Evolutionary conservation across 805 yeast species (phyloP).

Genomic region (Wickerhamomyces xylosicus): DNA sequence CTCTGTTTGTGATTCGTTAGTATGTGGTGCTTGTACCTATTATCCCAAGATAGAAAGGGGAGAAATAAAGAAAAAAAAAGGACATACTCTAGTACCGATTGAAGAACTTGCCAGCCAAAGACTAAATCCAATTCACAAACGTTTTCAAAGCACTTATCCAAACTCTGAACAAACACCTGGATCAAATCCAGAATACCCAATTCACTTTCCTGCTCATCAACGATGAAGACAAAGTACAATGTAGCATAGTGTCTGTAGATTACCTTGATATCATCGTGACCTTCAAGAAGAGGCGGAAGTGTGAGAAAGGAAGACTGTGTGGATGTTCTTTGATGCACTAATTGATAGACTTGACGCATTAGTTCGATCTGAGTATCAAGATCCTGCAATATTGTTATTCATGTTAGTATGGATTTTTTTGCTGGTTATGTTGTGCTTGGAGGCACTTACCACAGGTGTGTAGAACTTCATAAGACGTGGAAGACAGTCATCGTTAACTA

Average conservation of each 20-base stretch:
- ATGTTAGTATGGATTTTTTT: too few species aligned
- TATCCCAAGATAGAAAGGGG: neutral
- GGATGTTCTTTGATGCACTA: constrained; percentile 61
- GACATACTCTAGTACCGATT: constrained; percentile 61
- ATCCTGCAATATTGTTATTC: constrained; percentile 27
- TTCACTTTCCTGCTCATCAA: constrained; percentile 93
- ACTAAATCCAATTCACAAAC: constrained; percentile 94
- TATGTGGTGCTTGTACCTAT: neutral
- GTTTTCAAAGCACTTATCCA: constrained; percentile 86
- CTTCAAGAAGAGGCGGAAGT: constrained; percentile 67
- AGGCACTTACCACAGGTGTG: constrained; percentile 55
- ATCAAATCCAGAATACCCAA: constrained; percentile 88
- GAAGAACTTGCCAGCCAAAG: constrained; percentile 97
- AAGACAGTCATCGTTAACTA: constrained; percentile 81
- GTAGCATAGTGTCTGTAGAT: constrained; percentile 94
- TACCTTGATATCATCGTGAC: constrained; percentile 69
- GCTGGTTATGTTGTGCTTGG: neutral
- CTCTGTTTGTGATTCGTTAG: constrained; percentile 25
- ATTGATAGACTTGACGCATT: constrained; percentile 70
- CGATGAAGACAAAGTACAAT: constrained; percentile 89
- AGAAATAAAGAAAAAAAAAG: neutral
- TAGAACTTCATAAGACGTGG: constrained; percentile 89
- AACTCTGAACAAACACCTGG: constrained; percentile 92
- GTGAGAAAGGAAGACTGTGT: constrained; percentile 83
- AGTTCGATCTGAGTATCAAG: constrained; percentile 71